phyloP scores from a whole-genome alignment of 768 basidiomycete species.

The Calocybe indica region DNA sequence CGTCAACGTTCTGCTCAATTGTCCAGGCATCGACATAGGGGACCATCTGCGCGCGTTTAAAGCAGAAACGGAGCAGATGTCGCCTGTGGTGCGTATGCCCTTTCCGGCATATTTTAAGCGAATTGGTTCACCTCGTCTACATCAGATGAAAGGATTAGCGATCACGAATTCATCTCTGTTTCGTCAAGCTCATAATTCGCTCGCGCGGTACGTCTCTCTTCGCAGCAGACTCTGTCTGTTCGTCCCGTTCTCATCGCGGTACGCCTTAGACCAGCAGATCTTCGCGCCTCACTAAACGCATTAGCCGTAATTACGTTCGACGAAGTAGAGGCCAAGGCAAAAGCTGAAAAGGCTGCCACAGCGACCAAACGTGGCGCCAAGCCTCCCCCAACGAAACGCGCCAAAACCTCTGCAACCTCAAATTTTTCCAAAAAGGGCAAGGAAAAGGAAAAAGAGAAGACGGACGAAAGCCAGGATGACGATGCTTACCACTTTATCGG shows the following conservation, averaged over 20 bases:
- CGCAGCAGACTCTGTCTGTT: background rate
- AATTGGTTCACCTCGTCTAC: background rate
- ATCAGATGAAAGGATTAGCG: conserved; percentile 60
- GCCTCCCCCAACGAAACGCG: conserved; percentile 32
- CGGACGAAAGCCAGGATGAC: conserved; percentile 25
- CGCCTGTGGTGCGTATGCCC: conserved; percentile 41
- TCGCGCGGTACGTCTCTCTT: conserved; percentile 42
- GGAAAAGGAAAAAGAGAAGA: conserved; percentile 12
- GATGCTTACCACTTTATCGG: conserved; percentile 63
- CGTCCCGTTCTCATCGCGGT: conserved; percentile 1
- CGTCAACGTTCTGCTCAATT: conserved; percentile 55
- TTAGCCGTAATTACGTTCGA: conserved; percentile 40
- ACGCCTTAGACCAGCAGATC: conserved; percentile 43
- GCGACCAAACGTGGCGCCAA: conserved; percentile 17
- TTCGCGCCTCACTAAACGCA: conserved; percentile 45
- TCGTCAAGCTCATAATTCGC: conserved; percentile 50
- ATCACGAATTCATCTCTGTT: conserved; percentile 51
- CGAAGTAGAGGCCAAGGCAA: conserved; percentile 30
- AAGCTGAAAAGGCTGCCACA: conserved; percentile 12
- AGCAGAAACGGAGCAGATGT: conserved; percentile 49
- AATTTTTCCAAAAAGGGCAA: conserved; percentile 13
- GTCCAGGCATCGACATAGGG: conserved; percentile 44
- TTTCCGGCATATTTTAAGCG: background rate
- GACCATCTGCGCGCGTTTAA: conserved; percentile 36
- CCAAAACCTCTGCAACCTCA: conserved; percentile 15